Percentiles rank a stretch among this genome's conserved stretches.
These are phyloP conservation scores for Amniculicola lignicola DNA, from an alignment of 495 filamentous ascomycete genomes.

Conservation along the genomic window DNA sequence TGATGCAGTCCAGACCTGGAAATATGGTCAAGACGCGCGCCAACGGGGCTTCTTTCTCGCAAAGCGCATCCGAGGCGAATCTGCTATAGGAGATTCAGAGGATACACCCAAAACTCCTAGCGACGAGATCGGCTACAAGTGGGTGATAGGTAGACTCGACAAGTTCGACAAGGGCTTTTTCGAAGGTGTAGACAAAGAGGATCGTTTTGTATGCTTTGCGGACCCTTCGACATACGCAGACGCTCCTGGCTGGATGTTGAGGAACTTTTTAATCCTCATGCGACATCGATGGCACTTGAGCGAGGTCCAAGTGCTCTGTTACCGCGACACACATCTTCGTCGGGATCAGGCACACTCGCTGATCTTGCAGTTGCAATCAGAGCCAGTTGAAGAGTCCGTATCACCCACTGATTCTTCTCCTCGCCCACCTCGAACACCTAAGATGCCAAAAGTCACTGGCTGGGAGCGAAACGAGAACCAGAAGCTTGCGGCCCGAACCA, in stretches of 20 bases:
- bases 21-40: slow-evolving; percentile 68
- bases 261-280: slow-evolving; percentile 85
- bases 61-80: slow-evolving; percentile 56
- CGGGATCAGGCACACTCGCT: slow-evolving; percentile 78
- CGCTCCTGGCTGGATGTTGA: slow-evolving; percentile 85
- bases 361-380: slow-evolving; percentile 65
- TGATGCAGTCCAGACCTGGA: slow-evolving; percentile 81
- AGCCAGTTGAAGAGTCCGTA: slow-evolving; percentile 35
- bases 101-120: slow-evolving; percentile 43
- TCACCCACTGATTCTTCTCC: slow-evolving; percentile 8
- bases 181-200: slow-evolving; percentile 58
- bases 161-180: slow-evolving; percentile 89
- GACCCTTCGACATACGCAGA: slow-evolving; percentile 87
- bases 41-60: slow-evolving; percentile 94
- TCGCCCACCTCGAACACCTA: slow-evolving; percentile 33
- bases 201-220: slow-evolving; percentile 80
- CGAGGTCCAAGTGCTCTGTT: slow-evolving; percentile 82
- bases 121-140: slow-evolving; percentile 56
- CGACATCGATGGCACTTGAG: slow-evolving; percentile 73
- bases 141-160: slow-evolving; percentile 71
- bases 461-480: slow-evolving; percentile 83
- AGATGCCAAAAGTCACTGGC: slow-evolving; percentile 83
- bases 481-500: slow-evolving; percentile 70
- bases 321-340: slow-evolving; percentile 72
- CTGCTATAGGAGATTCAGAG: slow-evolving; percentile 22